Conservation (phyloP, 169 alveolate genomes). For the Prorocentrum cordatum region DNA sequence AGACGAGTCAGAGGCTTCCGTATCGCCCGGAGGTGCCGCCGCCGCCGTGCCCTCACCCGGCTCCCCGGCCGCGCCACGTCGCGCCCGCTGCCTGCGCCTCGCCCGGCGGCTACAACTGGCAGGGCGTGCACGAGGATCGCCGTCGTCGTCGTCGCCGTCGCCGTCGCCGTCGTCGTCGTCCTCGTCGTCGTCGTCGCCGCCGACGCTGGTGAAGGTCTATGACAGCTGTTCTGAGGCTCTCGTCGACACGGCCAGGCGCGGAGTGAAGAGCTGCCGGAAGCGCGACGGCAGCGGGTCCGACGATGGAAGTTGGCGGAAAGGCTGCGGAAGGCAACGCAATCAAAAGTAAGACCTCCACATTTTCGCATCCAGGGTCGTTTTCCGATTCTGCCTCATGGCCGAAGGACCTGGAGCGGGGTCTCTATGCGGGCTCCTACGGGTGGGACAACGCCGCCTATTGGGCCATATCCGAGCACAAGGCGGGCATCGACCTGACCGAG, state of each 20-base stretch:
- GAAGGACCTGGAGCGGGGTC: background rate
- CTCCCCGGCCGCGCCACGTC: too few species aligned
- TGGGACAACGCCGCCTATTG: slow-evolving; percentile 70
- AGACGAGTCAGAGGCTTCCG: too few species aligned
- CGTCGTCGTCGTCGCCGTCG: too few species aligned
- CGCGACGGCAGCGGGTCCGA: background rate
- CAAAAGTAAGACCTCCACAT: background rate
- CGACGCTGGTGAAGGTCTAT: background rate
- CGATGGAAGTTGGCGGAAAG: background rate
- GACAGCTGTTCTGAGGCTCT: background rate
- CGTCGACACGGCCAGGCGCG: background rate
- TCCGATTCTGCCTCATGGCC: background rate
- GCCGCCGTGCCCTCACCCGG: too few species aligned
- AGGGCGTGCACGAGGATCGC: slow-evolving; percentile 43
- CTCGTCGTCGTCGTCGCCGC: too few species aligned
- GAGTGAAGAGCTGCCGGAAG: background rate
- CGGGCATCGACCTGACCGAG: slow-evolving; percentile 61
- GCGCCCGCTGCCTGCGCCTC: too few species aligned
- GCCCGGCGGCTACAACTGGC: slow-evolving; percentile 50
- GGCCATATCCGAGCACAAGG: slow-evolving; percentile 70
- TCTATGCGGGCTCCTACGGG: slow-evolving; percentile 1
- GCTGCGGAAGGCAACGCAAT: background rate
- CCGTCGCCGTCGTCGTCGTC: too few species aligned
- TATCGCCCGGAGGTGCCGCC: too few species aligned
- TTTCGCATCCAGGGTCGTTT: background rate